Evolutionary conservation across 163 green algal species (phyloP), one percentile per base, ranked within the genome.

Genomic region (Chlorella variabilis): DNA sequence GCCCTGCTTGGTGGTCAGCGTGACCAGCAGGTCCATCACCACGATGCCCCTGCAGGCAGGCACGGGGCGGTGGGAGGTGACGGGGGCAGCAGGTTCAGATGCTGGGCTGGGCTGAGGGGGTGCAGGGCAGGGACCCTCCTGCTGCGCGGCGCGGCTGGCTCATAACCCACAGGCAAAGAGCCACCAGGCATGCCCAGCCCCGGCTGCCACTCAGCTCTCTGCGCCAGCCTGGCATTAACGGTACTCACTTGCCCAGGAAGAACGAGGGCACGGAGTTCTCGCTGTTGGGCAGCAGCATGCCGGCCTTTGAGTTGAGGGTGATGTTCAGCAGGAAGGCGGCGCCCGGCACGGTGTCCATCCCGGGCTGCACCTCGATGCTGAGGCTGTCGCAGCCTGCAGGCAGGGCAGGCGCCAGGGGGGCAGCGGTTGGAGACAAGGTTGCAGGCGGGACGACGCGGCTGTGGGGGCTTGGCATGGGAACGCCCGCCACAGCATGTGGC

Each of bases 291-390:
- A 82, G 54, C 49, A 91, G 73, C 39, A 61, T 11, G 49, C 77
- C 78, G 36, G 79, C 42, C 58, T 59, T 54, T 11, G 54, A 18
- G 51, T 68, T 77, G 51, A 91, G 80, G n/a, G 51, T 85, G 5
- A 92, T 34, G 45, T 86, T 84, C 25, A 92, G 58, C 11, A 81
- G 67, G 62, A 89, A 92, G 8, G 67, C 61, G 0, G 89, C 89
- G 18, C 81, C 83, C 2, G 67, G 42, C 3, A 79, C 78, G 58
- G 84, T 21, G 3, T 59, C 13, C 31, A 84, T 78, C 9, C 83
- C 89, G 3, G 62, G 48, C 0, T 36, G 59, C 38, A 92, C 78
- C 21, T 38, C 33, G 41, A 85, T 78, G 11, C 59, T 67, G 49
- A 92, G 33, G 11, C 36, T 67, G 18, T 82, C 66, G 59, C 87